Evolutionary conservation across 768 basidiomycete species (phyloP), one percentile per base, ranked within the genome.

Genomic region (Pleurotus tuber-regium): DNA sequence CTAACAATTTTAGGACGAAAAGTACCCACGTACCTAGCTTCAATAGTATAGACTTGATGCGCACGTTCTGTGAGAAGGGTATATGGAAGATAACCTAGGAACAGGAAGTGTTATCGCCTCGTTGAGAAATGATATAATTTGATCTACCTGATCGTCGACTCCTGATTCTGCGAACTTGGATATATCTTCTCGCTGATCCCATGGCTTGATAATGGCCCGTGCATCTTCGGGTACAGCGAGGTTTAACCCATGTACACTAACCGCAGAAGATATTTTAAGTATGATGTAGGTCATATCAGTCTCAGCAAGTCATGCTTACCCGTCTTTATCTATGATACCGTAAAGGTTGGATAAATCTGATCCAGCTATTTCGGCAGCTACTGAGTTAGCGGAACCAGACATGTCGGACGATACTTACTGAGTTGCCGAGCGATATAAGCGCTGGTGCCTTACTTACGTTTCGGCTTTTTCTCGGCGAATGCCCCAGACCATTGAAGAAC

Each of bases 181-280:
- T 9, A 78, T 84, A 43, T 86, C 82, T 19, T 92, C 87, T 39
- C 90, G 72, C 58, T 87, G 75, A 51, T 85, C 78, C 91, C 91
- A 93, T 2, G 86, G 82, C 66, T 93, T 93, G 54, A 93, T 86
- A 30, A 91, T 66, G 11, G 71, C 78, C 56, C 81, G 84, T 1
- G 90, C 91, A 58, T 86, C 78, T 63, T 92, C 91, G 21, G 90
- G 90, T n/a, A 89, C 76, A 4, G 79, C 77, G 49, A 92, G 69
- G 62, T 92, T 92, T 60, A 92, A 69, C 33, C 91, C 91, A 62
- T 92, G 76, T 44, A 92, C 87, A 62, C 88, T 92, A 69, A 59
- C 56, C 25, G 24, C 12, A 25, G 35, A 28, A n/a, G 18, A 51
- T 23, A 52, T n/a, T 9, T 31, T 21, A 10, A 28, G 24, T 23